Base-by-base conservation (phyloP, 2,329 filamentous ascomycete genomes). In the Stylonectria norvegica region DNA sequence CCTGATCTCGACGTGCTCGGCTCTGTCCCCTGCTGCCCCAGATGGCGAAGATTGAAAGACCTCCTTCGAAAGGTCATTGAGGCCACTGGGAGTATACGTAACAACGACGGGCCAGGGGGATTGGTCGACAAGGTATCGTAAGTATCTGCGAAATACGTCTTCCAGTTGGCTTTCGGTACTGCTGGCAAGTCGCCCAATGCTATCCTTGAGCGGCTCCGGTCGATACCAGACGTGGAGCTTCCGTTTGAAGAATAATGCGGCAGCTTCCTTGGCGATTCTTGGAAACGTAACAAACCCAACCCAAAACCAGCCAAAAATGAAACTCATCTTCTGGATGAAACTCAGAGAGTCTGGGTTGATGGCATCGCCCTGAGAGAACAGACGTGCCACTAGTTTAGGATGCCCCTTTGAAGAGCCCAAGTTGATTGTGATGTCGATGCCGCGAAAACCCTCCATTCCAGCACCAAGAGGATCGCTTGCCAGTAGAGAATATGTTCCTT, bases 251-350 rank as follows among this genome's bases (percentile, higher is more conserved):
- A 78, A 81, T 5, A 87, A 66, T 11, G 60, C 64, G 2, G 57
- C 67, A 2, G 81, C 83, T 61, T 88, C 73, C 39, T 71, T 74
- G 15, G 81, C 58, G 33, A 86, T 86, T 18, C 83, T 71, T 2
- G 82, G 81, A 48, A 83, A 79, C 0, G 82, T 86, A 17, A 76
- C 65, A 19, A 86, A 70, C 2, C 79, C 81, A 8, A 85, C 75
- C 81, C 81, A 85, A 69, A 76, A 81, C 81, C 83, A 87, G 2
- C 58, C 55, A 3, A 58, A 42, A 4, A 84, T 48, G 45, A 85
- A 81, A 4, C 30, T 50, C 1, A 65, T 15, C 40, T 69, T 77
- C 5, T 71, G 62, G 25, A 60, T 39, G 0, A 59, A n/a, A 1
- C 60, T 65, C 58, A 83, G 66, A 0, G 53, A 52, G 0, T 52